Evolutionary conservation across 148 eudicot genomes (phyloP), one percentile per base, ranked within the genome.

Genomic region (Rheum nobile): DNA sequence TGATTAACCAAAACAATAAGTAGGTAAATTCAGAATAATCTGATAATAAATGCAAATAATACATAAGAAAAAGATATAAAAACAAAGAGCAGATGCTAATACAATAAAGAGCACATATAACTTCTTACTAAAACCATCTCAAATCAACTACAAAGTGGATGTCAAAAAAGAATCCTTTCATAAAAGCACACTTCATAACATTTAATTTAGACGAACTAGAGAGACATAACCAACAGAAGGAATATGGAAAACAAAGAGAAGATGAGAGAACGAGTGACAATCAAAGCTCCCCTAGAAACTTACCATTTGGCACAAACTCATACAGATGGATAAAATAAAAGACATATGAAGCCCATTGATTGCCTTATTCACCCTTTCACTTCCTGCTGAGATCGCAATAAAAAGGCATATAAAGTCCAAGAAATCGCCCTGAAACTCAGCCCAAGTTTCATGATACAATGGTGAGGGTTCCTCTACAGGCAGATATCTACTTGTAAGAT

Each of bases 1-100:
- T 93, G 69, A 65, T 41, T 42, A 78, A 74, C 71, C 81, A 68
- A 80, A 83, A 74, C 21, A 65, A 74, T 26, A 29, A 61, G 19
- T 61, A 61, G 3, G 35, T 29, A 67, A 85, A 71, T 68, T 14
- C 19, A 61, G 67, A 61, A 61, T 61, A 61, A 29, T 13, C 35
- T 61, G 35, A 29, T 61, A 29, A 37, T 61, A 57, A 57, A 57
- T 26, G 65, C 65, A 57, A 57, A 57, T 26, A 57, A 57, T 26
- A 26, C 13, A 57, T 26, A 57, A 57, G 31, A 2, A 57, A 57
- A 57, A 57, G 24, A 57, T 48, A 17, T 57, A 57, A 57, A 57
- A 22, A 3, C 14, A 26, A 26, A 57, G 31, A 8, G 65, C 4
- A 57, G 31, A 24, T 57, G 24, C 55, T 48, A 16, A 48, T 3